These are phyloP conservation scores for Mycena haematopus DNA, from an alignment of 768 basidiomycete genomes.

Conservation along the genomic window DNA sequence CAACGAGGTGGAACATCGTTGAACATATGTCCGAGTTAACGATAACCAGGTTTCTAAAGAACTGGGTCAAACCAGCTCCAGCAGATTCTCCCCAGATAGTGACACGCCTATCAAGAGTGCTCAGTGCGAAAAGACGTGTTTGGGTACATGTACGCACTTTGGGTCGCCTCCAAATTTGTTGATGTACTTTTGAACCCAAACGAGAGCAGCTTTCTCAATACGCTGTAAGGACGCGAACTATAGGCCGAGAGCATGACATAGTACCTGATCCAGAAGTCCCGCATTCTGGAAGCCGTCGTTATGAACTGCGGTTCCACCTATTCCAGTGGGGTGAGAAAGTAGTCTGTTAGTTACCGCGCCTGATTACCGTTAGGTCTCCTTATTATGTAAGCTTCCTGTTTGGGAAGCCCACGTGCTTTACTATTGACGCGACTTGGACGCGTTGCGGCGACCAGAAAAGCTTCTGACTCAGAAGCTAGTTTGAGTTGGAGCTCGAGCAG, in stretches of 20 bases:
- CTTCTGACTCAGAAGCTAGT: too few species aligned
- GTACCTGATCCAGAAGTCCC: slow-evolving; percentile 42
- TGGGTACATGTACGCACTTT: neutral
- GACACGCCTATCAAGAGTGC: slow-evolving; percentile 36
- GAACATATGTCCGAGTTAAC: slow-evolving; percentile 12
- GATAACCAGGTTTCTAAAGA: neutral
- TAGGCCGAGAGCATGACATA: neutral
- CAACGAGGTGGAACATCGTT: slow-evolving; percentile 49
- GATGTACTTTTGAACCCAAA: slow-evolving; percentile 48
- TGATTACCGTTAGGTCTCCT: too few species aligned
- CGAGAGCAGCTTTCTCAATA: slow-evolving; percentile 42
- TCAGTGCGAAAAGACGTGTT: neutral
- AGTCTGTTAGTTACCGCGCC: too few species aligned
- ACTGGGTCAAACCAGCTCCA: slow-evolving; percentile 39
- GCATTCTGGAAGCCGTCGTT: slow-evolving; percentile 43
- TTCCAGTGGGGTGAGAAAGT: neutral
- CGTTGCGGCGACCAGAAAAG: too few species aligned
- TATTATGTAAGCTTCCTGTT: too few species aligned
- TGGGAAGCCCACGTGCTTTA: too few species aligned
- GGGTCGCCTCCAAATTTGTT: slow-evolving; percentile 45
- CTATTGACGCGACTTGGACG: too few species aligned
- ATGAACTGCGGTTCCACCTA: slow-evolving; percentile 42
- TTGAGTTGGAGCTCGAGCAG: too few species aligned
- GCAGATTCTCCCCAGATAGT: slow-evolving; percentile 52
- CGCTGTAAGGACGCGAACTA: neutral